These are phyloP conservation scores for Fusarium sp. DNA, from an alignment of 2,329 filamentous ascomycete genomes.

Conservation along the genomic window DNA sequence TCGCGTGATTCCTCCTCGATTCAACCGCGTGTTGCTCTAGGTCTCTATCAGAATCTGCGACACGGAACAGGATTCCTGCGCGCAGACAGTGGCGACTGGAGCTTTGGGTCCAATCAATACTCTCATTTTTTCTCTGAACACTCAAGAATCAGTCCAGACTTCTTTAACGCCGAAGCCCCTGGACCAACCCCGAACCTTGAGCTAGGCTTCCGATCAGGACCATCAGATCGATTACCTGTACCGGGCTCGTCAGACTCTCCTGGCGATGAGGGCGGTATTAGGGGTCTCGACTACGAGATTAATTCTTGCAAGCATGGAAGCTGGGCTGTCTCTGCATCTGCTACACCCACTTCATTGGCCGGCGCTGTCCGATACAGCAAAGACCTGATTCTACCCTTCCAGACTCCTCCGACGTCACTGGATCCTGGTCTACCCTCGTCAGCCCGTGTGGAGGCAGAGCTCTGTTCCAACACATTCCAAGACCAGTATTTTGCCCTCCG, in stretches of 20 bases:
- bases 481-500: slow-evolving; percentile 55
- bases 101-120: slow-evolving; percentile 38
- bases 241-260: slow-evolving; percentile 21
- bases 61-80: slow-evolving; percentile 50
- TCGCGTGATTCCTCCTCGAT: slow-evolving; percentile 28
- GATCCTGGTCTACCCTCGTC: slow-evolving; percentile 17
- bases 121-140: slow-evolving; percentile 48
- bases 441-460: slow-evolving; percentile 54
- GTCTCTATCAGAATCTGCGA: slow-evolving; percentile 46
- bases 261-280: slow-evolving; percentile 47
- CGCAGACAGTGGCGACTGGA: slow-evolving; percentile 55
- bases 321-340: slow-evolving; percentile 54
- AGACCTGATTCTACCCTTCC: slow-evolving; percentile 45
- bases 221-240: slow-evolving; percentile 7
- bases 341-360: slow-evolving; percentile 40
- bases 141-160: slow-evolving; percentile 43
- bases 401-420: slow-evolving; percentile 19
- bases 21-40: slow-evolving; percentile 45
- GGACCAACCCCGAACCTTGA: slow-evolving; percentile 51
- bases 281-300: slow-evolving; percentile 48
- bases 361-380: slow-evolving; percentile 48
- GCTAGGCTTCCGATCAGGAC: slow-evolving; percentile 50
- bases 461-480: slow-evolving; percentile 49
- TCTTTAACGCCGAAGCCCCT: slow-evolving; percentile 44
- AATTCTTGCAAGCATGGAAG: slow-evolving; percentile 45